Base-by-base conservation (phyloP, 2,329 filamentous ascomycete species). In the Neonectria punicea region DNA sequence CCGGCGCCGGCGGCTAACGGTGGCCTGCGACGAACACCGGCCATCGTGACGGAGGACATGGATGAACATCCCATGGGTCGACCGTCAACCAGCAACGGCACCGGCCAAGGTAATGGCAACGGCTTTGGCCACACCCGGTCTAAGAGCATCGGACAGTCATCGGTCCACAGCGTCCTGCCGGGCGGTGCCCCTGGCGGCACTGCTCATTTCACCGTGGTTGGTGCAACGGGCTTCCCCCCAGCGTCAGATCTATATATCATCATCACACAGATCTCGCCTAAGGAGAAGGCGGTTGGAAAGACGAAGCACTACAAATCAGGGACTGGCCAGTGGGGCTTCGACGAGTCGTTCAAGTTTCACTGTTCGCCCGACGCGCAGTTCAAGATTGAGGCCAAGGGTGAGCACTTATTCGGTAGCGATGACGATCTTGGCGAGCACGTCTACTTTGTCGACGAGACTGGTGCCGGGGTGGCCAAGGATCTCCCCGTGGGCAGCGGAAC, bases 381-480 rank as follows among this genome's bases (percentile, higher is more conserved):
- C 86, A 92, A 93, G 77, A 77, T 99, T 66, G 87, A 92, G 68
- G 94, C 94, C 67, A 94, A 94, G 77, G 92, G 94, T 73, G 93
- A 97, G 75, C 89, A 92, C 74, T 92, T 90, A 1, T 95, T 98
- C 75, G 92, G 93, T 56, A 91, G 89, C 63, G 93, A 97, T 76
- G 91, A 94, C 61, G 88, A 91, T 64, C 86, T 99, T 0, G 96
- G 96, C 58, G 94, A 98, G 75, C 88, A 88, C 5, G 78, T 92
- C n/a, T 97, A 97, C 81, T 94, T 97, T 76, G 88, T 99, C n/a
- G 93, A 95, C 69, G 95, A 99, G 76, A 87, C 85, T 2, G 87
- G 88, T 2, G 82, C 84, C 1, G 88, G 87, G 11, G 83, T 85
- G 34, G 91, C 95, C 71, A 96, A 95, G 83, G 84, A 88, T 44